Base-by-base conservation (phyloP, 1,284 basidiomycete genomes). In the Pseudozyma hubeiensis region DNA sequence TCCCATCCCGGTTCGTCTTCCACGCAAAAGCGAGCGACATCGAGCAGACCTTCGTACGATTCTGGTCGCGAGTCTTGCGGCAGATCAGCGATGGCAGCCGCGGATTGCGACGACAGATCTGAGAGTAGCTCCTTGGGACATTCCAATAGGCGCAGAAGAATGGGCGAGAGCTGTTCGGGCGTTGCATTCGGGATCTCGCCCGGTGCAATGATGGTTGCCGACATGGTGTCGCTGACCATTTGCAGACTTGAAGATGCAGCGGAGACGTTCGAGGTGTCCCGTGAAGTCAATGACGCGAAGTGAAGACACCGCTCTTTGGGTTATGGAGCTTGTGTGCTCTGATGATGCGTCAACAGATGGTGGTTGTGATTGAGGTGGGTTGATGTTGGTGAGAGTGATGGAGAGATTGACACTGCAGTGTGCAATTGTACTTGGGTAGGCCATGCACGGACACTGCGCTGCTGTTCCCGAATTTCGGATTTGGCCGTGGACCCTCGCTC, bases 1-100 rank as follows among this genome's bases (percentile, higher is more conserved):
- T 54, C 34, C 82, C 82, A 83, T 11, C 81, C 81, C 30, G 82
- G 82, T 29, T 81, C 82, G 24, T 84, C 82, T 29, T 84, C 82
- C 9, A 84, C 72, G 52, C 81, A 82, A 64, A 78, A 83, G 13
- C 82, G 73, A 5, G 81, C 81, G 1, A 84, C 81, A 54, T 84
- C 81, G 33, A 83, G 59, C 14, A 84, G 58, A 10, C 81, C 81
- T 55, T 83, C 82, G 51, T 83, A 84, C 5, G 81, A 80, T 4
- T 55, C 60, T 6, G 82, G 81, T 11, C 76, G 68, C 39, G 79
- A 69, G 35, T 80, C 77, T 17, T 72, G 66, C 1, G 80, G 78
- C 8, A 84, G 67, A 13, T 82, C 80, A 11, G 65, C 59, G 35
- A 84, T 79, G 8, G 82, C 81, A 7, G 65, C 73, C 8, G 59